These are phyloP conservation scores for Persicaria maculosa DNA, from an alignment of 148 eudicot species.

Conservation along the genomic window DNA sequence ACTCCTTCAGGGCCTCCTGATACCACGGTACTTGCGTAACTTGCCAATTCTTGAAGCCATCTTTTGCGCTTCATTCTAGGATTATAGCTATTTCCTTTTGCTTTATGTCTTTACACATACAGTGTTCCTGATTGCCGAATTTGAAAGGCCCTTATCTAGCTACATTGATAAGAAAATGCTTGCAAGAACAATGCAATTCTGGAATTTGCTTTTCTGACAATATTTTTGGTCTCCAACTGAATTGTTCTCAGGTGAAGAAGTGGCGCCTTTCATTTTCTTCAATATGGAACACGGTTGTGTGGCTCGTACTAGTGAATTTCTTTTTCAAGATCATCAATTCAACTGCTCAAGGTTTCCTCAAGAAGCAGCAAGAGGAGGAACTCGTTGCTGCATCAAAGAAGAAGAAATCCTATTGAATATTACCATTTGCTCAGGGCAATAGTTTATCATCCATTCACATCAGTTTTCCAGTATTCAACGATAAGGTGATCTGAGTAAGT, in stretches of 20 bases:
- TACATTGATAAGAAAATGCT: neutral
- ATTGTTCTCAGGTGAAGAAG: conserved; percentile 33
- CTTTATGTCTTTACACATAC: neutral
- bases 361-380: conserved; percentile 62
- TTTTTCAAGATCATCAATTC: conserved; percentile 60
- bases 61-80: neutral
- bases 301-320: conserved; percentile 71
- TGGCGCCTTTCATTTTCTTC: conserved; percentile 71
- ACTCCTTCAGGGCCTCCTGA: conserved; percentile 51
- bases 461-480: neutral
- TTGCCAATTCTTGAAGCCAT: no score
- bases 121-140: neutral
- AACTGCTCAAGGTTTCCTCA: conserved; percentile 62
- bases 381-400: conserved; percentile 31
- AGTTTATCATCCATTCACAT: neutral
- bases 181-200: neutral
- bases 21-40: conserved; percentile 36
- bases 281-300: conserved; percentile 69
- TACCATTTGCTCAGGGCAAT: neutral
- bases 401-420: conserved; percentile 5
- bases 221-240: neutral
- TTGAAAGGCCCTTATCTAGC: neutral
- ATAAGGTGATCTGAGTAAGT: neutral
- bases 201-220: neutral
- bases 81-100: neutral